Conservation (phyloP, 192 early-diverging fungal genomes). For the Diversispora epigaea region DNA sequence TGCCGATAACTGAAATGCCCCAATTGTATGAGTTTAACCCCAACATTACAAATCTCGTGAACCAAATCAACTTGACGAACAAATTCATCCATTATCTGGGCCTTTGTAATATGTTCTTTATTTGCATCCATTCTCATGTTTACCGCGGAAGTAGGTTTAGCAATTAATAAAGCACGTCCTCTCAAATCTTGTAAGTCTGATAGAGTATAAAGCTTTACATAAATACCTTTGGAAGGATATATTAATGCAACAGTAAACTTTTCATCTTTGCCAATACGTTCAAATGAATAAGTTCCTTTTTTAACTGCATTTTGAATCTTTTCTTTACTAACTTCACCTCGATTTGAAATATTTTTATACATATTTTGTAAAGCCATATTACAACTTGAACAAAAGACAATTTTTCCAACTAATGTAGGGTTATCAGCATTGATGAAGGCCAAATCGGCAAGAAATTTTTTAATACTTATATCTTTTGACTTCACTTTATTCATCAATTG, state of each 20-base stretch:
- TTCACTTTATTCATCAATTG: constrained; percentile 11
- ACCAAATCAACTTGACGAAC: constrained; percentile 15
- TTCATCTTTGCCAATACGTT: constrained; percentile 14
- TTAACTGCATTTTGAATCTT: constrained; percentile 18
- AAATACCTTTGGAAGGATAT: background rate
- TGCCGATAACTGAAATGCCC: background rate
- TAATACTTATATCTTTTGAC: background rate
- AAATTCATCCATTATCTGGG: constrained; percentile 21
- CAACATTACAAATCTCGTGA: constrained; percentile 1
- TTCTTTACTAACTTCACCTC: constrained; percentile 31
- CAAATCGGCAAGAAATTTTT: background rate
- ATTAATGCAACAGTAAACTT: background rate
- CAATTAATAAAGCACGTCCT: constrained; percentile 22
- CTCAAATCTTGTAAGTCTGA: constrained; percentile 15
- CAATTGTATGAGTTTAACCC: background rate
- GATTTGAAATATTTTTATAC: constrained; percentile 22
- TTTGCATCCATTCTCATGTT: background rate
- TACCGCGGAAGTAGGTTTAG: background rate
- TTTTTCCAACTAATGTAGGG: background rate
- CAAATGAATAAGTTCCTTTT: constrained; percentile 24
- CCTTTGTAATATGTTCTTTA: no score
- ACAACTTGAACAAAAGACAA: background rate
- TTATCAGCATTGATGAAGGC: background rate
- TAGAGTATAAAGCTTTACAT: background rate
- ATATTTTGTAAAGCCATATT: constrained; percentile 27